phyloP scores from a whole-genome alignment of 352 stramenopile species.

The Phytophthora brassicae region DNA sequence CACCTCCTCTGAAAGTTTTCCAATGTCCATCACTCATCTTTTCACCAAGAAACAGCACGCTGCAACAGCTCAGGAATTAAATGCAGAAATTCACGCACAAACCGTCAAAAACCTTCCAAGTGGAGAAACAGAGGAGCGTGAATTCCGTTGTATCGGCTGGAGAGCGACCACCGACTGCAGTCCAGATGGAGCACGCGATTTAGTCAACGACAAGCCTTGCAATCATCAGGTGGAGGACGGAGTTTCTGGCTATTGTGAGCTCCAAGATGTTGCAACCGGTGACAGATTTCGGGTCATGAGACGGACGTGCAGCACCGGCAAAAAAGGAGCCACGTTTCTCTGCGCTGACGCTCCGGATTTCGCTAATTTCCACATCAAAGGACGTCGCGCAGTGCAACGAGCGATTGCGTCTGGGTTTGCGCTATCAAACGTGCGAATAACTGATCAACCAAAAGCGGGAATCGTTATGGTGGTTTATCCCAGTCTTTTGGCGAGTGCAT shows the following conservation, averaged over 20 bases:
- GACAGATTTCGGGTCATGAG: conserved; percentile 37
- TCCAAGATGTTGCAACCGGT: conserved; percentile 33
- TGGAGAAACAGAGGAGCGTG: conserved; percentile 13
- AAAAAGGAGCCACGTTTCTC: conserved; percentile 37
- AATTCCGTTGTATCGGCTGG: conserved; percentile 27
- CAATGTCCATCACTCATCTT: conserved; percentile 17
- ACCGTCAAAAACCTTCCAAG: conserved; percentile 15
- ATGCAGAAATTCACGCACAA: conserved; percentile 13
- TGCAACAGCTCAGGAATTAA: conserved; percentile 18
- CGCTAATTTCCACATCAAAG: conserved; percentile 34
- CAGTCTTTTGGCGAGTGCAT: conserved; percentile 40
- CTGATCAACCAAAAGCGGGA: conserved; percentile 11
- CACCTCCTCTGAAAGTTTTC: conserved; percentile 7
- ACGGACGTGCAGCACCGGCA: conserved; percentile 32
- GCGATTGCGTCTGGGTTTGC: conserved; percentile 9
- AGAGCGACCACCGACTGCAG: conserved; percentile 21
- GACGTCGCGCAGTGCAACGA: conserved; percentile 18
- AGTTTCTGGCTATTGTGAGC: conserved; percentile 21
- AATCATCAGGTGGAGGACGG: conserved; percentile 19
- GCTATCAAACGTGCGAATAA: conserved; percentile 17
- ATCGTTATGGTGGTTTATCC: conserved; percentile 59
- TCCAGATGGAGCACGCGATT: conserved; percentile 14
- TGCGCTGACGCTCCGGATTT: conserved; percentile 51
- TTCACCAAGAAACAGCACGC: conserved; percentile 12
- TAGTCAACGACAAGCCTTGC: conserved; percentile 25